Percentiles rank a stretch among this genome's conserved stretches.
phyloP scores from a whole-genome alignment of 371 early-diverging fungal genomes.

The Mortierella sp. region DNA sequence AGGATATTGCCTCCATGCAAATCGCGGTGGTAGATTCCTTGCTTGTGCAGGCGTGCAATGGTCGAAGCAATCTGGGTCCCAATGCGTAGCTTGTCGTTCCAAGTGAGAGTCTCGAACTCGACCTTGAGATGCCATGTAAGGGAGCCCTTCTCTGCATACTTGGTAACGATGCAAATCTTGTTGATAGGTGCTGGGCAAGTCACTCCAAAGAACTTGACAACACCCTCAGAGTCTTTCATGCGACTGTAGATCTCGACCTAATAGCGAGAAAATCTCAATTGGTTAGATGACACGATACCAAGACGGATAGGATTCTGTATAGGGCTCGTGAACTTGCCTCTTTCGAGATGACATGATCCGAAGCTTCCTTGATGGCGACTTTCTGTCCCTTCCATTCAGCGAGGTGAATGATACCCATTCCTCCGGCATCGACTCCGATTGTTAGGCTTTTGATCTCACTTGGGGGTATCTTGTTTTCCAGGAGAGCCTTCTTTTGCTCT shows the following conservation, averaged over 20 bases:
- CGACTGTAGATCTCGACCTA: slow-evolving; percentile 48
- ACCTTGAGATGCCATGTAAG: slow-evolving; percentile 49
- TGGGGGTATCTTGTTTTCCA: slow-evolving; percentile 38
- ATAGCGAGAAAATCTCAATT: background rate
- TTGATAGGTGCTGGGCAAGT: slow-evolving; percentile 28
- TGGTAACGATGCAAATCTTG: slow-evolving; percentile 45
- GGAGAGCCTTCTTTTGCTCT: slow-evolving; percentile 23
- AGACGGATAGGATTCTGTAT: background rate
- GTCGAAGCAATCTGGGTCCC: slow-evolving; percentile 37
- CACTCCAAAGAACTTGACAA: slow-evolving; percentile 41
- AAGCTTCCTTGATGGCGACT: slow-evolving; percentile 51
- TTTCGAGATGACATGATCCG: slow-evolving; percentile 34
- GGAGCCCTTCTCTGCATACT: slow-evolving; percentile 43
- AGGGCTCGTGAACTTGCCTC: slow-evolving; percentile 24
- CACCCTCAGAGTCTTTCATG: slow-evolving; percentile 34
- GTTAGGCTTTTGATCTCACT: slow-evolving; percentile 39
- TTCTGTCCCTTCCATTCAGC: slow-evolving; percentile 44
- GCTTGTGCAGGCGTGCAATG: slow-evolving; percentile 29
- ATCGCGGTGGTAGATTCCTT: slow-evolving; percentile 45
- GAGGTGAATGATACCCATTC: slow-evolving; percentile 47
- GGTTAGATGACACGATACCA: too few species aligned
- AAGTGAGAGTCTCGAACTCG: slow-evolving; percentile 39
- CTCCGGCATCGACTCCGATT: slow-evolving; percentile 46
- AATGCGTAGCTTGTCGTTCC: slow-evolving; percentile 47
- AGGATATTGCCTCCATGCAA: slow-evolving; percentile 52